These are phyloP conservation scores for Pseudozyma sp. DNA, from an alignment of 1,284 basidiomycete genomes.

Conservation along the genomic window DNA sequence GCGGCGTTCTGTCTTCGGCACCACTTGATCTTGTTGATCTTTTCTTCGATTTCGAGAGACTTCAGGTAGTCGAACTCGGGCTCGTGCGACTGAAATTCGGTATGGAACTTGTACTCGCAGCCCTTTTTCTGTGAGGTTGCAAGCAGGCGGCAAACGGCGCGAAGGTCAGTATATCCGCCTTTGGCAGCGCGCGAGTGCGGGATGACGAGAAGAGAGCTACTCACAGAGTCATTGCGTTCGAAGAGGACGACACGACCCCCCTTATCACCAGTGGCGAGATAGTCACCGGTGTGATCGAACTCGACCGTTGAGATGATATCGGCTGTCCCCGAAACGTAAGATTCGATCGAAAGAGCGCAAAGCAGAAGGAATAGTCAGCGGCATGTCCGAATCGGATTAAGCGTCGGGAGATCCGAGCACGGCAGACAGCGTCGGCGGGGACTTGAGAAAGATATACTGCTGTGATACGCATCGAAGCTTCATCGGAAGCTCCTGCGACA, in stretches of 20 bases:
- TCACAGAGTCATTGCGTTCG: constrained; percentile 94
- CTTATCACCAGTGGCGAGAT: constrained; percentile 99
- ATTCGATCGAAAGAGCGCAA: neutral
- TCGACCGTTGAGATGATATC: constrained; percentile 83
- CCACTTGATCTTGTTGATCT: constrained; percentile 99
- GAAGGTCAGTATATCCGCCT: neutral
- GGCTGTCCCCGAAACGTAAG: constrained; percentile 77
- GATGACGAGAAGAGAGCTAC: constrained; percentile 67
- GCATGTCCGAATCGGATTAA: neutral
- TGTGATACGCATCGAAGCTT: no score
- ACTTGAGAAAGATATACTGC: no score
- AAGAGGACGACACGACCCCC: constrained; percentile 97
- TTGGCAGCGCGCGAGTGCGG: neutral
- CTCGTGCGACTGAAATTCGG: constrained; percentile 99
- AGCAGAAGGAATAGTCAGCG: neutral
- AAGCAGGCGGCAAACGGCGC: neutral
- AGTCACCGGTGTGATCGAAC: constrained; percentile 99
- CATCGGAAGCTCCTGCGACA: no score
- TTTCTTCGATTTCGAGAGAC: constrained; percentile 99
- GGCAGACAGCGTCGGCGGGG: no score
- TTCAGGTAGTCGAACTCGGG: constrained; percentile 99
- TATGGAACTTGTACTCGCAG: constrained; percentile 99
- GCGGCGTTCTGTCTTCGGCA: constrained; percentile 97
- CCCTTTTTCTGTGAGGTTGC: constrained; percentile 82
- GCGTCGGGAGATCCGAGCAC: no score